Evolutionary conservation across 345 rosid species (phyloP).

Genomic region (Hibiscus syriacus): DNA sequence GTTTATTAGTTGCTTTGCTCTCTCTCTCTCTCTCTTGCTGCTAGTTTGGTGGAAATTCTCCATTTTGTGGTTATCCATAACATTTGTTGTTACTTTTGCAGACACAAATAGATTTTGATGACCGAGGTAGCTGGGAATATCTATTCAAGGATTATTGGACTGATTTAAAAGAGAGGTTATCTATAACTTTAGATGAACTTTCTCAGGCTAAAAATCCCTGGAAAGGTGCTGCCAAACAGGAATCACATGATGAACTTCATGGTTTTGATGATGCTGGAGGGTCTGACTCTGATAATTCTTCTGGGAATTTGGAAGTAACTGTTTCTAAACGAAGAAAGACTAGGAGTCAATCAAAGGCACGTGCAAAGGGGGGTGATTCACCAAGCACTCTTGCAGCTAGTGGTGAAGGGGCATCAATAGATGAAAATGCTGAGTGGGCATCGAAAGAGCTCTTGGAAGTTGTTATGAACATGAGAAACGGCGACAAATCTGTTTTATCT

Average conservation of each 20-base stretch:
- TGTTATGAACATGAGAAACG: constrained; percentile 85
- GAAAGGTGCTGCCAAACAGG: constrained; percentile 67
- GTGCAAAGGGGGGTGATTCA: constrained; percentile 33
- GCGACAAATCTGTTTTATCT: constrained; percentile 68
- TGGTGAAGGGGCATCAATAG: constrained; percentile 25
- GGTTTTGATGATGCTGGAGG: constrained; percentile 46
- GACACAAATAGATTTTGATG: constrained; percentile 84
- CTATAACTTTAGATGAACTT: constrained; percentile 64
- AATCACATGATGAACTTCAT: constrained; percentile 38
- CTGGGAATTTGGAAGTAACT: constrained; percentile 37
- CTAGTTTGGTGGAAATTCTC: not conserved
- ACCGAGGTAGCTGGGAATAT: constrained; percentile 92
- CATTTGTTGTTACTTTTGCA: constrained; percentile 22
- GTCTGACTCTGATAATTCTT: constrained; percentile 58
- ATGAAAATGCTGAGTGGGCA: constrained; percentile 70
- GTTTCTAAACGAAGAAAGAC: constrained; percentile 57
- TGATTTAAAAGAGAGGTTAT: constrained; percentile 61
- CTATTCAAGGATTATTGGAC: constrained; percentile 97
- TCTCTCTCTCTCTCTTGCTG: not conserved
- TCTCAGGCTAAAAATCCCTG: constrained; percentile 62
- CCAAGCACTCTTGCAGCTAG: constrained; percentile 17
- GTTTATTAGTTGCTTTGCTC: too few species aligned
- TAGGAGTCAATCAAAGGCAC: constrained; percentile 55
- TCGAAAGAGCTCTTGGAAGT: constrained; percentile 91
- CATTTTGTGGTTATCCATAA: not conserved